Evolutionary conservation across 2,329 filamentous ascomycete species (phyloP), one percentile per base, ranked within the genome.

Genomic region (Phaeosphaeria sp.): DNA sequence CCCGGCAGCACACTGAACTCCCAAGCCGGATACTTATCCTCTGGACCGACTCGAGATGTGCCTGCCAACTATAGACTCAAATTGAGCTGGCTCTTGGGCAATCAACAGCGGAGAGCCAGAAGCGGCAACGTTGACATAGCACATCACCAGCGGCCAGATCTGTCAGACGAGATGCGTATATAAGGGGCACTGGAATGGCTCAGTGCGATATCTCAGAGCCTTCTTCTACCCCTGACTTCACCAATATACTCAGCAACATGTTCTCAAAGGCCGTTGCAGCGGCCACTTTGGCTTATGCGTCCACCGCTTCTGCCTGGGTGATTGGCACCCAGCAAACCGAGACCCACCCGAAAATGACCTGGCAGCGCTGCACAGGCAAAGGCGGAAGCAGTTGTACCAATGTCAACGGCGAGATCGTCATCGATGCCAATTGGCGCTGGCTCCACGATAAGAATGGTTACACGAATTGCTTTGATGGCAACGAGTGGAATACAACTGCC

Each of bases 361-460:
- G 71, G 62, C 66, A 76, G 59, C 63, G 52, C 21, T 79, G 77
- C 56, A 75, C 74, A 6, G 65, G 69, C 13, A 66, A 65, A 44
- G 72, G 74, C 6, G 68, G 70, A 39, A 65, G 40, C 20, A 69
- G 65, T 57, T 79, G 77, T 53, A 68, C 66, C 24, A 74, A 65
- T 15, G 64, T 74, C 44, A 66, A 71, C 24, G 75, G 70, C 21
- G 63, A 74, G 43, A 64, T 80, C 45, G 73, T 76, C 17, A 69
- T 81, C 15, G 79, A 80, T 51, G 72, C 77, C 49, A 81, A 82
- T 67, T 82, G 80, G 80, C 78, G 80, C 54, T 82, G 80, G 80
- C 66, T 79, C 20, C 79, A 82, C 67, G 69, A 68, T 20, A 74
- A 66, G 21, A 67, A 62, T 21, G 78, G 77, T 43, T 78, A 77